Evolutionary conservation across 1,284 basidiomycete species (phyloP), one percentile per base, ranked within the genome.

Genomic region (Cronartium ribicola): DNA sequence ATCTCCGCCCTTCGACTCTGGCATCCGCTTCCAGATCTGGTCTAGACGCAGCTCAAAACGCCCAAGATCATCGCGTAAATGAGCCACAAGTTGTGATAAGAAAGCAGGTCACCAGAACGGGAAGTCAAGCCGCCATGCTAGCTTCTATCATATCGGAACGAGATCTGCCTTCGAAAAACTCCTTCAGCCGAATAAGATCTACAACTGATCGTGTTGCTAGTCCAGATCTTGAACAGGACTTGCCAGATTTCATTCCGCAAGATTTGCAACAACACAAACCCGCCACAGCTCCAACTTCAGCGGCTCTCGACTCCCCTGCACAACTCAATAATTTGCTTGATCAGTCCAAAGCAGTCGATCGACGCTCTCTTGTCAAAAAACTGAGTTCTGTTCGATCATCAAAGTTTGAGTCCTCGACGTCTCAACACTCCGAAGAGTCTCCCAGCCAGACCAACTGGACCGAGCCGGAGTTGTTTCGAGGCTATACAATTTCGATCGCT

Each of bases 51-150:
- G 61, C 4, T 36, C 41, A 17, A 17, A 14, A 60, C 7, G 29
- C 17, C 11, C 64, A 55, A 10, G 63, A 40, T 14, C 39, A 37
- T 37, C 51, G 48, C 14, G 20, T 7, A 13, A 40, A 73, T 46
- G 55, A 73, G 61, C 11, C 64, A 3, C 55, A 57, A 36, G 51
- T 51, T 17, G 64, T 51, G 7, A 51, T 66, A 4, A 41, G 51
- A 40, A 51, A 55, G 39, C 51, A 44, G 20, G 55, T 5, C 20
- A 43, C 55, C 0, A 61, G 55, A 37, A 29, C 41, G 7, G 48
- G 51, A 59, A 66, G 62, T 61, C 64, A 66, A 22, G 66, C 63
- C 46, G 70, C 70, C n/a, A 73, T 71, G 29, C 51, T 71, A 57
- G 63, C 70, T 0, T 73, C 63, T 57, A 73, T 73, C 22, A 73